Base-by-base conservation (phyloP, 352 stramenopile species). In the Globisporangium megalacanthum region DNA sequence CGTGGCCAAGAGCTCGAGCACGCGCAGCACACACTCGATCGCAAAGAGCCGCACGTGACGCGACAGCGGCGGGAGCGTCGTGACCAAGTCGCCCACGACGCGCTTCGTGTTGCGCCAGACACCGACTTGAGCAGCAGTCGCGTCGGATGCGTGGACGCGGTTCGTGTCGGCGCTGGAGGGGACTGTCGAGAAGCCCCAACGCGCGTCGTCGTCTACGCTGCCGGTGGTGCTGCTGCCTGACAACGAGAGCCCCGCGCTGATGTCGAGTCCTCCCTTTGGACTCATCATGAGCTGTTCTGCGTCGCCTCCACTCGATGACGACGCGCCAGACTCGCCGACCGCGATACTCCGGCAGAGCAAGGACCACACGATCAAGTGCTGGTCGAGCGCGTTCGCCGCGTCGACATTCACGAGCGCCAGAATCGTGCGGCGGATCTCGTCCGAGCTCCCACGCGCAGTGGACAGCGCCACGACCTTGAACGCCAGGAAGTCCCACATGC, bases 11-110 rank as follows among this genome's bases (percentile, higher is more conserved):
- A 92, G 58, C 33, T 90, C 72, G 60, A 95, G 75, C 11, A 95
- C 73, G 19, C 69, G 78, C 22, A 95, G 54, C 7, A 95, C 86
- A 39, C 83, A 92, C 33, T 88, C 69, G 31, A 92, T 64, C 3
- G 86, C 81, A 58, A 95, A 95, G 20, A 83, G 62, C 6, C 86
- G 83, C 36, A 91, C 83, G 62, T 84, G 79, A 14, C 86, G 77
- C 19, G 77, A 90, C 33, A 95, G 64, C 1, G 78, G 73, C 6
- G 86, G 86, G 42, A 95, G 63, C 4, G 79, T 49, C 15, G 69
- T 60, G 54, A 94, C 69, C 7, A 92, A 54, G 3, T 81, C 70
- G 13, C 74, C 64, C n/a, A 92, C 79, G 35, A 68, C 67, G 33
- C 72, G 69, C 52, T 91, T 95, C 11, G 86, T 95, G 19, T 62